Conservation (phyloP, 2,329 filamentous ascomycete species). For the Cladobotryum mycophilum region DNA sequence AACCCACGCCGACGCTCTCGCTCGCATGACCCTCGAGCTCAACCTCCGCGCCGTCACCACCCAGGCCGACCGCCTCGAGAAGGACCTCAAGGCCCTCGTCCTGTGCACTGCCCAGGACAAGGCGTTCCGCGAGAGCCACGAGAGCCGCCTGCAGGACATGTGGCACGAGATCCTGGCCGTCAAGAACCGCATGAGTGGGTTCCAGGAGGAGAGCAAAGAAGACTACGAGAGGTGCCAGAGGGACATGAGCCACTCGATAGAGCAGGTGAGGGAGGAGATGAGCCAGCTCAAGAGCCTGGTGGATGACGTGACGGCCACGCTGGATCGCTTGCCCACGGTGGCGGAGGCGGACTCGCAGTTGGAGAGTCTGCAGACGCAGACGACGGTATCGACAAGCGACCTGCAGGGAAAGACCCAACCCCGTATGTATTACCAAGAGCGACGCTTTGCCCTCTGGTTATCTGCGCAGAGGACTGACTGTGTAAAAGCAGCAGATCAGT, state of each 20-base stretch:
- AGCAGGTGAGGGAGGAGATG: conserved; percentile 19
- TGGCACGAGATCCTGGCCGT: conserved; percentile 27
- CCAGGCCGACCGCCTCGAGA: conserved; percentile 25
- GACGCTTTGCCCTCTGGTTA: neutral
- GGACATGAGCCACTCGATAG: conserved; percentile 15
- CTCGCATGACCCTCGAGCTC: conserved; percentile 32
- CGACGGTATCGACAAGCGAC: neutral
- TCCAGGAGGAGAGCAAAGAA: conserved; percentile 1
- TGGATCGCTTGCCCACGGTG: conserved; percentile 18
- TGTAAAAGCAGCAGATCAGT: neutral
- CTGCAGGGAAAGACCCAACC: too few relatives aligned
- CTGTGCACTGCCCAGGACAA: conserved; percentile 21
- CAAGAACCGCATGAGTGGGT: conserved; percentile 20
- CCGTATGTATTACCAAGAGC: too few relatives aligned
- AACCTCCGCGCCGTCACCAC: conserved; percentile 24
- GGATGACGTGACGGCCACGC: conserved; percentile 16
- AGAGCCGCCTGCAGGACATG: conserved; percentile 22
- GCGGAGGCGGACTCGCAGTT: conserved; percentile 13
- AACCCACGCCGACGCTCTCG: conserved; percentile 27
- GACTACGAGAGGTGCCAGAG: conserved; percentile 14
- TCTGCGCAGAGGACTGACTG: neutral
- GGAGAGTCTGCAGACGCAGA: neutral
- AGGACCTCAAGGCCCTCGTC: conserved; percentile 23
- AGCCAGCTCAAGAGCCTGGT: conserved; percentile 18
- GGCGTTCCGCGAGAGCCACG: conserved; percentile 23